Conservation (phyloP, 202 grass and related monocot genomes). For the Zizania palustris region DNA sequence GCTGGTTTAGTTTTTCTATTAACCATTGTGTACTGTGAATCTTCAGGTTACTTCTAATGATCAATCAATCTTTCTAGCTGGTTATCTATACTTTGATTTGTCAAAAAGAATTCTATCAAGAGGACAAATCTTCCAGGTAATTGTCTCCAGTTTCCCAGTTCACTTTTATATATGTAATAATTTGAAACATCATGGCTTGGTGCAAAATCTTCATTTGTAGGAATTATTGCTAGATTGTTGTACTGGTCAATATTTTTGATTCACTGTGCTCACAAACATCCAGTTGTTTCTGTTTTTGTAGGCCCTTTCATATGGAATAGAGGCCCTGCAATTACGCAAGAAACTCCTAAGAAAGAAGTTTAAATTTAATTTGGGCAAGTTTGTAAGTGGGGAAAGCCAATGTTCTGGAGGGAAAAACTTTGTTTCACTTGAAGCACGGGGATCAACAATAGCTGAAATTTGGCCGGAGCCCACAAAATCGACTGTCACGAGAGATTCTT, state of each 20-base stretch:
- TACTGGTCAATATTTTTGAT: slow-evolving; percentile 30
- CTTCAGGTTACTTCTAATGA: slow-evolving; percentile 54
- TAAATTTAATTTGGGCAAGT: slow-evolving; percentile 42
- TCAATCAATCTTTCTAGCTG: slow-evolving; percentile 68
- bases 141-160: slow-evolving; percentile 1
- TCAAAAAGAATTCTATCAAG: slow-evolving; percentile 64
- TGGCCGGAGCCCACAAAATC: slow-evolving; percentile 61
- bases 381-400: slow-evolving; percentile 20
- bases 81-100: slow-evolving; percentile 79
- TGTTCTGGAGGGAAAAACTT: slow-evolving; percentile 31
- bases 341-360: slow-evolving; percentile 82
- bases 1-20: slow-evolving; percentile 26
- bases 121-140: slow-evolving; percentile 72
- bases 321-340: slow-evolving; percentile 65
- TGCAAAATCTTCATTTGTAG: not conserved
- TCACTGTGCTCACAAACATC: slow-evolving; percentile 22
- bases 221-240: slow-evolving; percentile 12
- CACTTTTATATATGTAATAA: not conserved
- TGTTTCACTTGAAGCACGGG: slow-evolving; percentile 57
- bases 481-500: slow-evolving; percentile 47
- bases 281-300: slow-evolving; percentile 42
- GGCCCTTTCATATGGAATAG: slow-evolving; percentile 76
- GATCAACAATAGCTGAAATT: slow-evolving; percentile 59
- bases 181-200: slow-evolving; percentile 15
- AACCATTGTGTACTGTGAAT: slow-evolving; percentile 42